Conservation (phyloP, 345 rosid species). For the Bruguiera sexangula region DNA sequence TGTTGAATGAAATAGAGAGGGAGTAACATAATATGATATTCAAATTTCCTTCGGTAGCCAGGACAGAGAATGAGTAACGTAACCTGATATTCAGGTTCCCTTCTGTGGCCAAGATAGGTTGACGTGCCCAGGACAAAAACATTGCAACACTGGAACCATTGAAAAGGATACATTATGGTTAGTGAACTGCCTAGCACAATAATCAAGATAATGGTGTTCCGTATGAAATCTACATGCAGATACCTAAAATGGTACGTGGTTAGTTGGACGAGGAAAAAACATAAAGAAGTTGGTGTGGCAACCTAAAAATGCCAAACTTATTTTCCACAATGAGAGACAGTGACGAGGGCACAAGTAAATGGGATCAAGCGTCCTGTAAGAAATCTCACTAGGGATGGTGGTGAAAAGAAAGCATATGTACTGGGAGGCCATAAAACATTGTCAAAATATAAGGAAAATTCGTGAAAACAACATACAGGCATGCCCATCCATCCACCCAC, state of each 20-base stretch:
- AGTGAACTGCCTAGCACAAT: neutral
- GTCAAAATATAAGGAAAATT: neutral
- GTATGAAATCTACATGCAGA: neutral
- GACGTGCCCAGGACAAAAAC: slow-evolving; percentile 84
- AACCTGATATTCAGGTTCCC: slow-evolving; percentile 42
- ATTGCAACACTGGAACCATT: slow-evolving; percentile 63
- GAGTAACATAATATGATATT: too few species aligned
- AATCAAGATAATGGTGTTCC: neutral
- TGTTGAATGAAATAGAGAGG: too few species aligned
- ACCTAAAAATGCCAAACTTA: neutral
- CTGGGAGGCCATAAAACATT: neutral
- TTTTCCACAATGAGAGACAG: neutral
- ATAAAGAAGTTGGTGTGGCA: neutral
- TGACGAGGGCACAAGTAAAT: neutral
- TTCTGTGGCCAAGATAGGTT: slow-evolving; percentile 28
- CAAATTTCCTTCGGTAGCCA: neutral
- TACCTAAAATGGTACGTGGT: neutral
- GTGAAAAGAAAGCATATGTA: neutral
- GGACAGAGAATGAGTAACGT: neutral
- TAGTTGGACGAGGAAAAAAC: too few species aligned
- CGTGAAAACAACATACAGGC: too few species aligned
- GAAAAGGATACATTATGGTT: neutral
- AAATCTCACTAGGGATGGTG: neutral
- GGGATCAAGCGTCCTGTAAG: neutral
- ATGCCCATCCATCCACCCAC: too few species aligned